Base-by-base conservation (phyloP, 257 asterid species). In the Solanum chilense region DNA sequence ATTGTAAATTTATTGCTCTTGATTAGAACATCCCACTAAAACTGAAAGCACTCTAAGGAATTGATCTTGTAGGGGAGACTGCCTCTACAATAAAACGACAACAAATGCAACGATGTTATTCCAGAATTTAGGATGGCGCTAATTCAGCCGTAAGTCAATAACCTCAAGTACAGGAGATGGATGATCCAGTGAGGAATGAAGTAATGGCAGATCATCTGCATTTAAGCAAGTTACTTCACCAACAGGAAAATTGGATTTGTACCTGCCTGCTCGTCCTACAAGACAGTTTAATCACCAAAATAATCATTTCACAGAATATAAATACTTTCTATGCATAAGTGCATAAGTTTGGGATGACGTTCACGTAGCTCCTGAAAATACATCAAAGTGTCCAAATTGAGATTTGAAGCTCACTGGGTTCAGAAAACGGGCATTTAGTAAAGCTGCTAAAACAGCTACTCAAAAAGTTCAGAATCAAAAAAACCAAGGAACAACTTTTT, bases 221-320 rank as follows among this genome's bases (percentile, higher is more conserved):
- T 90, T 88, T 60, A 95, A 90, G 90, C 99, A 97, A 82, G 99
- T 97, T 86, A 95, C 99, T 93, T 94, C 95, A 29, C 99, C 99
- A 77, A 85, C 88, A 37, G 99, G 97, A 92, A 86, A 97, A 83
- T 93, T 90, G 75, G 99, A 97, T 90, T 90, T 96, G 90, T 91
- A 97, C 88, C 99, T 93, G n/a, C 99, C 99, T 56, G 99, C 99
- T 92, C 99, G 93, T 87, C 99, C 99, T 97, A 90, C 90, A 92
- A 88, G 88, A 90, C 88, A 86, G 90, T 82, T 42, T 60, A 78
- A 29, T 56, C 86, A 27, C 47, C 21, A 14, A 47, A 27, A 35
- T 25, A 47, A 82, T 44, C 58, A 64, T 31, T 27, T 27, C 68
- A 29, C 56, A 12, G 78, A n/a, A 20, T 20, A 58, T 27, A 16